Base-by-base conservation (phyloP, 2,329 filamentous ascomycete species). In the Curvularia hawaiiensis region DNA sequence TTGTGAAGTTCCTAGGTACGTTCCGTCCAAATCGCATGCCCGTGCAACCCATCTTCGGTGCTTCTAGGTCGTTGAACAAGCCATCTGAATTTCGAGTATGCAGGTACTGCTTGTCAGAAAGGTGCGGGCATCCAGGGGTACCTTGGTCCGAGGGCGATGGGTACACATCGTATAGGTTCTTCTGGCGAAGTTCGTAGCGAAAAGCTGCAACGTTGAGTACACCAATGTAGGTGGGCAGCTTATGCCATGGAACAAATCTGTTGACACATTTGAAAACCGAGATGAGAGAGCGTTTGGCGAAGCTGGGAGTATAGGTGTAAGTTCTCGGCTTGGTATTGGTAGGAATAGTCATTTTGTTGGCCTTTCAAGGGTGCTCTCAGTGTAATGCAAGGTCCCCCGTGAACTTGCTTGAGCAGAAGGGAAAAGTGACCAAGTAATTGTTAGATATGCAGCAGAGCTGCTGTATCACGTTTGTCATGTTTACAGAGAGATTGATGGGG, bases 1-100 rank as follows among this genome's bases (percentile, higher is more conserved):
- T 45, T 2, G 73, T 75, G 46, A 70, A 66, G 22, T 76, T 59
- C 8, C 79, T 56, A 1, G 77, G 70, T 10, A 82, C 75, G 54
- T 81, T 82, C 14, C 79, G 73, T 0, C 80, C 79, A 46, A 82
- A 79, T 0, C 80, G 73, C 75, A 80, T 79, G 0, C 77, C 78
- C 0, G 71, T 60, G 47, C 79, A 81, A 1, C 80, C 80, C 80
- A 82, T 82, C 43, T 68, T 71, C 0, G 78, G 79, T 58, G 70
- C 62, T 4, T 75, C 68, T 14, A 79, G 68, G 5, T 75, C 75
- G 50, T 82, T 82, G 72, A 76, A 79, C 33, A 76, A 70, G 22
- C 80, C 80, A 61, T 81, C 79, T 6, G 78, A 79, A 58, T 81
- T 71, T 12, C 79, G 74, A 0, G 75, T 73, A 30, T 66, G 56